Conservation (phyloP, 2,329 filamentous ascomycete species). For the Endoconidiophora polonica region DNA sequence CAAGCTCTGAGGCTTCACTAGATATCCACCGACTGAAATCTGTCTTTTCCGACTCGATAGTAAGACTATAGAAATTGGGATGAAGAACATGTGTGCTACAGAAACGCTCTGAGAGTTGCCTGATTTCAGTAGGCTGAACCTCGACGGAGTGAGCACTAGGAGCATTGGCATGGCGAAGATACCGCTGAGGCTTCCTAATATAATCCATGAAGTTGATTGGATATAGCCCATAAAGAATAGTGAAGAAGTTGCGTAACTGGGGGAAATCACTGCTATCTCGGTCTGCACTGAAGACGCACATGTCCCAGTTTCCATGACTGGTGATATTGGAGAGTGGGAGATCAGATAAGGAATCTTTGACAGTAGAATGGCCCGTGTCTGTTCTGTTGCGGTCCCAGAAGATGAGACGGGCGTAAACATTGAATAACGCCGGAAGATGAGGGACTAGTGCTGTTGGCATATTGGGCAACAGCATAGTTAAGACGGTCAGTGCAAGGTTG, state of each 20-base stretch:
- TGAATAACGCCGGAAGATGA: constrained; percentile 57
- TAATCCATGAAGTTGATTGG: constrained; percentile 79
- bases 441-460: constrained; percentile 56
- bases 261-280: constrained; percentile 45
- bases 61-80: constrained; percentile 70
- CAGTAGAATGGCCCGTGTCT: constrained; percentile 24
- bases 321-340: constrained; percentile 14
- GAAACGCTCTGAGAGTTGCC: constrained; percentile 59
- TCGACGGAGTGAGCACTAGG: constrained; percentile 57
- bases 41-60: constrained; percentile 61
- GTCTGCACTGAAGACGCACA: constrained; percentile 42
- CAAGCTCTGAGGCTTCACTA: constrained; percentile 62
- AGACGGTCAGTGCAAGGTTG: constrained; percentile 54
- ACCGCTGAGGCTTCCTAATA: constrained; percentile 65
- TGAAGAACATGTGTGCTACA: constrained; percentile 58
- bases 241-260: constrained; percentile 60
- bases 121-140: constrained; percentile 61
- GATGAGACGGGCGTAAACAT: constrained; percentile 62
- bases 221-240: constrained; percentile 67
- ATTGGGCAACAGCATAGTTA: constrained; percentile 71
- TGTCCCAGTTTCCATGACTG: constrained; percentile 41
- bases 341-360: constrained; percentile 12
- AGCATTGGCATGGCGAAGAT: constrained; percentile 56
- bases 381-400: constrained; percentile 54
- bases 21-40: constrained; percentile 66